Base-by-base conservation (phyloP, 139 green algal genomes). In the Zygnema circumcarinatum region DNA sequence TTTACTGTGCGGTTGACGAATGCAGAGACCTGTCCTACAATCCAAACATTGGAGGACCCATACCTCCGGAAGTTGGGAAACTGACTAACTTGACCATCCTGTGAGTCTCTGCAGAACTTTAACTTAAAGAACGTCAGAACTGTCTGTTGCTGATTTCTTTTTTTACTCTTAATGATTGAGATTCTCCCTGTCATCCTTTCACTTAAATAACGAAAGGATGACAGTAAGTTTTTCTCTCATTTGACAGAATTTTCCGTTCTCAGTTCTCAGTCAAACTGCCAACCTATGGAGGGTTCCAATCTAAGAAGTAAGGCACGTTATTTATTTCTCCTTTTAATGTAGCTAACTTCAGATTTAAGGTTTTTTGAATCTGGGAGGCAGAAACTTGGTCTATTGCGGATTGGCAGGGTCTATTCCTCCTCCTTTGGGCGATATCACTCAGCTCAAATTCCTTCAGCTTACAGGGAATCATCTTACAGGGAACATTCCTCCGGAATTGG, bases 71-170 rank as follows among this genome's bases (percentile, higher is more conserved):
- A 16, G 11, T 78, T 39, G 69, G 69, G 16, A 39, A 78, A 78
- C 69, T 78, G 3, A 78, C 69, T 41, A 78, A 78, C 69, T 41
- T 78, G 35, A 78, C 69, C 3, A 78, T 52, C 36, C 69, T 78
- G 69, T 78, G 69, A 78, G 69, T 78, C 7, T 78, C 54, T 72
- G 54, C 54, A 25, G 29, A 72, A 72, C 54, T n/a, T n/a, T n/a
- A n/a, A n/a, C n/a, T n/a, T n/a, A n/a, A n/a, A n/a, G n/a, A n/a
- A n/a, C n/a, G n/a, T n/a, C n/a, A n/a, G n/a, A 72, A 25, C 54
- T 72, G 54, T 72, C 54, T 29, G 25, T 72, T 29, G 25, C 29
- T 72, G 54, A 25, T 72, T 25, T 72, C 54, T 72, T 29, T 33
- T 72, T 72, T 25, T 29, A 33, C 25, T 72, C 54, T 72, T 29